Percentiles rank a stretch among this genome's conserved stretches.
These are phyloP conservation scores for Bonia amplexicaulis DNA, from an alignment of 176 grass and related monocot genomes.

Conservation along the genomic window DNA sequence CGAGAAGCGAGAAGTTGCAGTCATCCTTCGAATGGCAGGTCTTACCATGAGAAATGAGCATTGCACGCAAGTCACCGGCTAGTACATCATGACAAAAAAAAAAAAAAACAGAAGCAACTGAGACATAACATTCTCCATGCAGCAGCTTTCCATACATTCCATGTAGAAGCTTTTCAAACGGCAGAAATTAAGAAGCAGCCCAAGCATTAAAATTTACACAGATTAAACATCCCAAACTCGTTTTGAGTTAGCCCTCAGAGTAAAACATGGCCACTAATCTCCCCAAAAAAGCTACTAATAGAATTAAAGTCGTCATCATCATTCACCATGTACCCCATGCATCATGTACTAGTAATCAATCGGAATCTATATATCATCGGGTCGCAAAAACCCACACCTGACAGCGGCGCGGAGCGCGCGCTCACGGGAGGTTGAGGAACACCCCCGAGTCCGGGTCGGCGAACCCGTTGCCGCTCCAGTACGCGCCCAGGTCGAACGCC, in stretches of 20 bases:
- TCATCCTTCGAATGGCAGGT: background rate
- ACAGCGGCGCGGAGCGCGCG: background rate
- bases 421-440: slow-evolving; percentile 48
- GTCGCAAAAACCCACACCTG: background rate
- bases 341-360: slow-evolving; percentile 3
- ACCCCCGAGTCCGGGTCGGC: slow-evolving; percentile 27
- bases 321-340: background rate
- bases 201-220: slow-evolving; percentile 25
- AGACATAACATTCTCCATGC: background rate
- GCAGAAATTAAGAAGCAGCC: background rate
- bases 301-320: slow-evolving; percentile 12
- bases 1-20: background rate
- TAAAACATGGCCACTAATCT: slow-evolving; percentile 31
- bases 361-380: background rate
- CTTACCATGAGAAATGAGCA: background rate
- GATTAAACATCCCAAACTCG: slow-evolving; percentile 13
- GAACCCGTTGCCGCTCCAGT: slow-evolving; percentile 20
- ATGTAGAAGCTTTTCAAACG: background rate
- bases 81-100: background rate
- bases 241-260: slow-evolving; percentile 31
- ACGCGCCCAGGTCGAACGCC: slow-evolving; percentile 27
- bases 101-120: background rate
- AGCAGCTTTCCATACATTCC: background rate
- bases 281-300: background rate
- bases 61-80: background rate